phyloP scores from a whole-genome alignment of 2,329 filamentous ascomycete species.

The Penicillium palitans region DNA sequence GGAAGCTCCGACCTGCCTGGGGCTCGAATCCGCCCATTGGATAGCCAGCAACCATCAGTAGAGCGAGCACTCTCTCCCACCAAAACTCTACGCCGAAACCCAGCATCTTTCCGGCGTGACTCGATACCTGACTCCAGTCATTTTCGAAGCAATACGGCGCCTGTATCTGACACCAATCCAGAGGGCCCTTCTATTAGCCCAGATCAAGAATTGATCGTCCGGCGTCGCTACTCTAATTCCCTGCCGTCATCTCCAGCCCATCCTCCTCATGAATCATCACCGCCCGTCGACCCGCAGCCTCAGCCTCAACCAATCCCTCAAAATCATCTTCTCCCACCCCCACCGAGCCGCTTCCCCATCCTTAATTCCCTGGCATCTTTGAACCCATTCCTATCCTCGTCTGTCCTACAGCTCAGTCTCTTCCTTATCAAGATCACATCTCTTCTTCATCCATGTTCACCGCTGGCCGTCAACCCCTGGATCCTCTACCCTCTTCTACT shows the following conservation, averaged over 20 bases:
- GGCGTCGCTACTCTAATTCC: constrained; percentile 30
- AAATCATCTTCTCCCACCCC: constrained; percentile 46
- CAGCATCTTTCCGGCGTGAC: constrained; percentile 27
- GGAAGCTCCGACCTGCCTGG: constrained; percentile 35
- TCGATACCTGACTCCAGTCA: constrained; percentile 30
- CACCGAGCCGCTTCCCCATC: constrained; percentile 35
- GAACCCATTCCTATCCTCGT: constrained; percentile 39
- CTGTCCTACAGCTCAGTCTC: constrained; percentile 55
- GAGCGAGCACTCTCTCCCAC: constrained; percentile 32
- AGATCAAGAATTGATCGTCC: constrained; percentile 37
- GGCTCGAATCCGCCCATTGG: constrained; percentile 43
- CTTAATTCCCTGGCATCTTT: constrained; percentile 24
- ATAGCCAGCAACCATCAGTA: constrained; percentile 36
- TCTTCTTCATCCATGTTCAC: constrained; percentile 68
- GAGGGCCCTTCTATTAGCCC: constrained; percentile 26
- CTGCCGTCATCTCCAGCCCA: constrained; percentile 28
- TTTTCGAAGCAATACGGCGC: constrained; percentile 14
- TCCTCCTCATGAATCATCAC: constrained; percentile 15
- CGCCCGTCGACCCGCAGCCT: not conserved
- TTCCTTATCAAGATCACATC: constrained; percentile 70
- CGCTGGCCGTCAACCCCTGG: constrained; percentile 65
- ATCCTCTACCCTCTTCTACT: constrained; percentile 67
- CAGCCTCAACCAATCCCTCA: constrained; percentile 18
- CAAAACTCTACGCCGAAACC: constrained; percentile 26
- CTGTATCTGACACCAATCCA: constrained; percentile 16